Evolutionary conservation across 306 rosid species (phyloP).

Genomic region (Cicer arietinum): DNA sequence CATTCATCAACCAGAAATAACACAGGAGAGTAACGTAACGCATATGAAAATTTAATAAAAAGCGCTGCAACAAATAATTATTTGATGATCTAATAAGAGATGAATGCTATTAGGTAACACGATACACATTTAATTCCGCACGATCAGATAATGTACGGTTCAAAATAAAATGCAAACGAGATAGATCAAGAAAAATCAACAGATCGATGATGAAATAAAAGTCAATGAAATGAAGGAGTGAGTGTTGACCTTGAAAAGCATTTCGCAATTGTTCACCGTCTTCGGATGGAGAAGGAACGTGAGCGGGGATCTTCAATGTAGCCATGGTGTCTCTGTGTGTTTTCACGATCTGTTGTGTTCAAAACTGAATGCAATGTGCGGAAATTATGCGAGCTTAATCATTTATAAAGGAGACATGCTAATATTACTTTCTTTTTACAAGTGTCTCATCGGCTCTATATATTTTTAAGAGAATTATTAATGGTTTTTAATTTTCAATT

Average conservation of each 20-base stretch:
- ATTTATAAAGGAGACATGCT: conserved; percentile 9
- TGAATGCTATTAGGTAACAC: background rate
- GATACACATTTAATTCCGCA: background rate
- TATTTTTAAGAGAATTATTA: no score
- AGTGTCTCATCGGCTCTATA: no score
- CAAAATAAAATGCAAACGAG: conserved; percentile 1
- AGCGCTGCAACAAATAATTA: background rate
- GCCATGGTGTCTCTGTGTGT: conserved; percentile 57
- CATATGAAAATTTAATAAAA: background rate
- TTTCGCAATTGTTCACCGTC: conserved; percentile 80
- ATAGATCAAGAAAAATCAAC: conserved; percentile 29
- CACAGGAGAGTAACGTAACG: background rate
- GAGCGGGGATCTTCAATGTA: conserved; percentile 63
- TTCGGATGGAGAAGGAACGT: conserved; percentile 72
- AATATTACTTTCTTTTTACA: no score
- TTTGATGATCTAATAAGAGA: conserved; percentile 24
- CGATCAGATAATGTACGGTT: conserved; percentile 10
- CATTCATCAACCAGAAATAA: conserved; percentile 3
- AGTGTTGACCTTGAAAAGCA: conserved; percentile 76
- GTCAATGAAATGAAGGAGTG: background rate
- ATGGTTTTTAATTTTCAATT: no score
- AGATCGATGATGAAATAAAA: conserved; percentile 21
- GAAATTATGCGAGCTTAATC: conserved; percentile 9
- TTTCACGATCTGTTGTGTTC: conserved; percentile 17
- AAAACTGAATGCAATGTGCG: background rate